Percentiles rank a stretch among this genome's conserved stretches.
Evolutionary conservation across 2,329 filamentous ascomycete genomes (phyloP).

Genomic region (Cercospora sp.): DNA sequence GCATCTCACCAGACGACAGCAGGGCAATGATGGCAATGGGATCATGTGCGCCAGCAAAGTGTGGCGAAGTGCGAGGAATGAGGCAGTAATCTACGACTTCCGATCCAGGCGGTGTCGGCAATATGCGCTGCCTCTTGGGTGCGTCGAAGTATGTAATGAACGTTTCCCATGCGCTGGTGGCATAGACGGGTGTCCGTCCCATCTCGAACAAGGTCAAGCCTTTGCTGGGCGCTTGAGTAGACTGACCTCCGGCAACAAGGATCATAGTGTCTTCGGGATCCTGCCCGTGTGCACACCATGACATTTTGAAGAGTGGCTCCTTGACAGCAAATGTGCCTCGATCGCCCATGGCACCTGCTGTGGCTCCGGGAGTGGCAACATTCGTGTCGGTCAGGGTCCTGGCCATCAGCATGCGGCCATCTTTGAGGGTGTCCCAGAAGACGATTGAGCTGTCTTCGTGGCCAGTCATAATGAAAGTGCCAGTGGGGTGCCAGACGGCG

Average conservation of each 20-base stretch:
- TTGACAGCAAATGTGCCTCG: constrained; percentile 60
- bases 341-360: constrained; percentile 28
- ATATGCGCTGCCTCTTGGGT: constrained; percentile 67
- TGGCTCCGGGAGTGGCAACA: constrained; percentile 63
- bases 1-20: constrained; percentile 81
- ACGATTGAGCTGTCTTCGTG: constrained; percentile 91
- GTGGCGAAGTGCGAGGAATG: constrained; percentile 77
- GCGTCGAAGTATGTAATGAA: constrained; percentile 76
- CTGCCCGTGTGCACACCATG: constrained; percentile 84
- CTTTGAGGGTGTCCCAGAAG: constrained; percentile 80
- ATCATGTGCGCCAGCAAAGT: constrained; percentile 85
- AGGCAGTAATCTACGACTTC: constrained; percentile 79
- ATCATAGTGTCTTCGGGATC: constrained; percentile 93
- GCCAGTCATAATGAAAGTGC: constrained; percentile 81
- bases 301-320: constrained; percentile 74
- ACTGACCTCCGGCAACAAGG: constrained; percentile 78
- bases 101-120: constrained; percentile 75
- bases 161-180: constrained; percentile 85
- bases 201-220: constrained; percentile 88
- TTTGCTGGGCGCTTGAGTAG: constrained; percentile 66
- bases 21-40: constrained; percentile 81
- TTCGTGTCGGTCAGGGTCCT: constrained; percentile 74
- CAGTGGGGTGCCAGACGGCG: constrained; percentile 91
- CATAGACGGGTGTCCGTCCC: constrained; percentile 83
- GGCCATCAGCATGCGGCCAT: constrained; percentile 80